Base-by-base conservation (phyloP, 2,329 filamentous ascomycete genomes). In the Trichoderma afroharzianum region DNA sequence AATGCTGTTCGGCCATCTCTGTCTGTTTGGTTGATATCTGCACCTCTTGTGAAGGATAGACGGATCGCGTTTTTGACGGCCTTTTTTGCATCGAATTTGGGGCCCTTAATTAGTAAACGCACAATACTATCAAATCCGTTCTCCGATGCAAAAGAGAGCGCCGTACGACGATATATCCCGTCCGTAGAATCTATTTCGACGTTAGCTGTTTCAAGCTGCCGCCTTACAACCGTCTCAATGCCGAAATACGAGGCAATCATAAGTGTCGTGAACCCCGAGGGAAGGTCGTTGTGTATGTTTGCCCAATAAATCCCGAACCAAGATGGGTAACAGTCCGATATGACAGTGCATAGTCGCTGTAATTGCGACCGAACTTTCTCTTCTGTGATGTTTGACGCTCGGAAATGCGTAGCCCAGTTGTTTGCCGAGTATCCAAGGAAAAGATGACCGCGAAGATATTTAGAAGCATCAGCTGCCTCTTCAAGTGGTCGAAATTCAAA, bases 81-180 rank as follows among this genome's bases (percentile, higher is more conserved):
- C 9, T 8, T 1, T 15, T 53, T 33, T 4, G 6, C 36, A 3
- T 26, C 11, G 33, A 4, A 15, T 18, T 33, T 53, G 1, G 28
- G 62, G 1, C 62, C 62, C 9, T 24, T 9, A 14, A 64, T 53
- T 12, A 64, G 15, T 1, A 64, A 7, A 3, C 9, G 21, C 6
- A 53, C 62, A 33, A 64, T 9, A 18, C 4, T 6, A 3, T 32
- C 62, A 53, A 33, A 64, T 53, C 62, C 62, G 8, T 53, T 33
- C 18, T 64, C 62, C 1, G 62, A 53, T 24, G 62, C 62, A 28
- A 43, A 64, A 4, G 62, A 64, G n/a, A 64, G 43, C 8, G 62
- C 62, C 1, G 43, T 33, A 53, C 62, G 62, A 2, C 15, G 1
- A 24, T 33, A 26, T 18, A 12, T 33, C n/a, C 8, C 2, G n/a